A percentile compares a stretch with the other conserved stretches of the same genome.
Conservation (phyloP, 225 moss, liverwort and hornwort species). For the Lunularia cruciata region DNA sequence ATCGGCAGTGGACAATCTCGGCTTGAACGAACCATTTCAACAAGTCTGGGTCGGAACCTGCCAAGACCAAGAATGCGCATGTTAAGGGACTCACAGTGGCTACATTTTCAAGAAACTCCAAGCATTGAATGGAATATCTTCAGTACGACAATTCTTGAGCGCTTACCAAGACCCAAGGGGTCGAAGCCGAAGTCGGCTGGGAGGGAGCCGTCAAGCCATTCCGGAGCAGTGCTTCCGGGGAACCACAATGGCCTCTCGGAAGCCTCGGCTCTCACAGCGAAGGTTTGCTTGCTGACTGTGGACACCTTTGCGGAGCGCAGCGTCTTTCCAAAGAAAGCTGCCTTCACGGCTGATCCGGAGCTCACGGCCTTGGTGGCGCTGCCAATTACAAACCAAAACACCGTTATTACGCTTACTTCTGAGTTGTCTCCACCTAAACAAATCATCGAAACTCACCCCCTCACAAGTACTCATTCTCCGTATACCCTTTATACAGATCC, state of each 20-base stretch:
- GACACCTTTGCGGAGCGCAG: slow-evolving; percentile 55
- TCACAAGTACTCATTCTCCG: too few relatives aligned
- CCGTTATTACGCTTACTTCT: too few relatives aligned
- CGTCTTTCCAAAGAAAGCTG: slow-evolving; percentile 71
- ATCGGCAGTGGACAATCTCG: slow-evolving; percentile 76
- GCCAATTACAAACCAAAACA: slow-evolving; percentile 8
- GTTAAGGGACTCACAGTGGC: neutral
- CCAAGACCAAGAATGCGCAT: neutral
- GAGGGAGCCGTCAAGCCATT: slow-evolving; percentile 77
- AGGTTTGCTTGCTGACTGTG: slow-evolving; percentile 35
- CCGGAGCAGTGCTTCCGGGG: slow-evolving; percentile 76
- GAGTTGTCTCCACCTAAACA: too few relatives aligned
- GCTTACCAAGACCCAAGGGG: slow-evolving; percentile 74
- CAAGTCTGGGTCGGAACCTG: slow-evolving; percentile 71
- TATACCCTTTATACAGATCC: too few relatives aligned
- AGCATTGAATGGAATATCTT: too few relatives aligned
- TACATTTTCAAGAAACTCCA: too few relatives aligned
- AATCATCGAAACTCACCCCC: too few relatives aligned
- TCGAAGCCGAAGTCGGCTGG: slow-evolving; percentile 94
- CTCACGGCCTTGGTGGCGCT: slow-evolving; percentile 62
- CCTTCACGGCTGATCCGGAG: slow-evolving; percentile 58
- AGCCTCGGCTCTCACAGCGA: slow-evolving; percentile 44
- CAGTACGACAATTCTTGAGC: too few relatives aligned
- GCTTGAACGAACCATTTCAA: slow-evolving; percentile 85
- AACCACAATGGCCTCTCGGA: slow-evolving; percentile 88